phyloP scores from a whole-genome alignment of 495 filamentous ascomycete genomes.

The Penicillium manginii region DNA sequence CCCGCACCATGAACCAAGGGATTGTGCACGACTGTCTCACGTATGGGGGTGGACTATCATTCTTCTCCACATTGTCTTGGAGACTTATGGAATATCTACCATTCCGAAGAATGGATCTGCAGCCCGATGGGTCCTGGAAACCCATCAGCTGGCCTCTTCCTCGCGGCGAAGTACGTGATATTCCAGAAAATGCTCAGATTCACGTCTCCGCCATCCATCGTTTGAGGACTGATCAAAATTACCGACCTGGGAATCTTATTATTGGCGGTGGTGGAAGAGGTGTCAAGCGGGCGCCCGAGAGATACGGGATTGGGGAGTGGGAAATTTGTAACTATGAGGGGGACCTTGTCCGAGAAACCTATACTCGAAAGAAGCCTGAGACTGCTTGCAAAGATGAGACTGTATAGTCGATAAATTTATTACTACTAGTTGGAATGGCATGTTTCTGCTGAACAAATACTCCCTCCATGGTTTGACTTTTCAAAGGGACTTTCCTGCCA shows the following conservation, averaged over 20 bases:
- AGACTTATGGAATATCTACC: slow-evolving; percentile 80
- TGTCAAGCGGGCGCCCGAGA: slow-evolving; percentile 54
- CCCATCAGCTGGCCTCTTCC: slow-evolving; percentile 76
- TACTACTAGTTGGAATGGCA: neutral
- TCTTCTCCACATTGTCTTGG: slow-evolving; percentile 64
- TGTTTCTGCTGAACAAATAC: too few species aligned
- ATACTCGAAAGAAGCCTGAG: slow-evolving; percentile 35
- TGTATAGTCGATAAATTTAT: neutral
- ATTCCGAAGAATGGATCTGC: slow-evolving; percentile 76
- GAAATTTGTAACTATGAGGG: slow-evolving; percentile 58
- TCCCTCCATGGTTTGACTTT: too few species aligned
- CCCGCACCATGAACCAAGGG: slow-evolving; percentile 39
- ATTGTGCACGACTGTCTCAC: slow-evolving; percentile 72
- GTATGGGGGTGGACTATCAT: slow-evolving; percentile 60
- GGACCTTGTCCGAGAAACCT: slow-evolving; percentile 61
- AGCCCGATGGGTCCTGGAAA: slow-evolving; percentile 71
- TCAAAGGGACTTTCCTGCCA: too few species aligned
- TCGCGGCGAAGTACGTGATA: slow-evolving; percentile 73
- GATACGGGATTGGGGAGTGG: slow-evolving; percentile 69
- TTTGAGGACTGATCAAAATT: slow-evolving; percentile 62
- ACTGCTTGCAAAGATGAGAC: slow-evolving; percentile 8
- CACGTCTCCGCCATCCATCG: slow-evolving; percentile 71
- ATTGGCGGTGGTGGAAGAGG: slow-evolving; percentile 75
- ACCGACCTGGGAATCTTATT: slow-evolving; percentile 77
- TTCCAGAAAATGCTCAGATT: slow-evolving; percentile 66